These are phyloP conservation scores for Ganoderma meredithae DNA, from an alignment of 1,284 basidiomycete species.

Conservation along the genomic window DNA sequence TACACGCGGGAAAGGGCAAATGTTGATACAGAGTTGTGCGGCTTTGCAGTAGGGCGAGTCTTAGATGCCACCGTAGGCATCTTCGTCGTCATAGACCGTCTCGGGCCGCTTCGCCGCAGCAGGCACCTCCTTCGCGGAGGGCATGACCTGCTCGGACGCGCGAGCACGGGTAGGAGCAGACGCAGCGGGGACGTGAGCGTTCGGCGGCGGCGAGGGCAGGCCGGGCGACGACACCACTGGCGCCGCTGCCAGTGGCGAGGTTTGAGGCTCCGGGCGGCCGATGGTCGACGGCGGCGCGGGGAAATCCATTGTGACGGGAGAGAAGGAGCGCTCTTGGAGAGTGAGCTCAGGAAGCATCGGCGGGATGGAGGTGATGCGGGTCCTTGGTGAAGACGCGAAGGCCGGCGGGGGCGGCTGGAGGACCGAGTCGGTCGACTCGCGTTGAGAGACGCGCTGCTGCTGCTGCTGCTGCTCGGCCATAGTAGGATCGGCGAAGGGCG, in stretches of 20 bases:
- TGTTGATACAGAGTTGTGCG: conserved; percentile 30
- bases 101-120: conserved; percentile 43
- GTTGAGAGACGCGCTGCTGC: conserved; percentile 35
- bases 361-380: conserved; percentile 57
- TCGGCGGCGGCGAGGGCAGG: conserved; percentile 36
- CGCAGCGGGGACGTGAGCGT: conserved; percentile 37
- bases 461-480: conserved; percentile 37
- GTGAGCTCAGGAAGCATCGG: conserved; percentile 62
- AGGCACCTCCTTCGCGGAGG: conserved; percentile 13
- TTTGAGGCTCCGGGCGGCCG: conserved; percentile 36
- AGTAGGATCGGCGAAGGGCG: conserved; percentile 36
- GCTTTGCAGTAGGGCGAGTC: background rate
- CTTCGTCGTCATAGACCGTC: conserved; percentile 63
- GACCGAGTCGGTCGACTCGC: conserved; percentile 46
- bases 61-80: conserved; percentile 72
- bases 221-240: conserved; percentile 25
- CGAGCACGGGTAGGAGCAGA: conserved; percentile 26
- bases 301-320: conserved; percentile 47
- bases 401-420: conserved; percentile 52
- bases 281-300: conserved; percentile 34
- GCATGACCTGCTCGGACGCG: conserved; percentile 29
- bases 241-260: conserved; percentile 25
- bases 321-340: conserved; percentile 44
- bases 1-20: conserved; percentile 24
- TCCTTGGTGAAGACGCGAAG: conserved; percentile 33